phyloP scores from a whole-genome alignment of 345 rosid species.

The Citrus mangshanensis region DNA sequence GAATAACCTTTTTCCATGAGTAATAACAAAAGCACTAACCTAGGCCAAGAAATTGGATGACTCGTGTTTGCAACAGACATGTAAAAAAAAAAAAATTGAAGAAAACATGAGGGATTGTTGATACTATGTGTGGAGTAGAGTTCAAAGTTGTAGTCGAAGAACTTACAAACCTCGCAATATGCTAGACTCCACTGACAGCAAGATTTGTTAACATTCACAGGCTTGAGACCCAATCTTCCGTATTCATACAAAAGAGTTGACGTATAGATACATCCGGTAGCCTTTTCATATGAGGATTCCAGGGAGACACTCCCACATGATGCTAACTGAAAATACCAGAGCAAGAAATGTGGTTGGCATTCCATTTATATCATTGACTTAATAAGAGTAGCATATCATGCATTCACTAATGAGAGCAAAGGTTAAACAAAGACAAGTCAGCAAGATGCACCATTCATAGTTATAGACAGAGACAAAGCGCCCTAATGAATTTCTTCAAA shows the following conservation, averaged over 20 bases:
- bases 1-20: background rate
- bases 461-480: background rate
- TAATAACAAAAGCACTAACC: background rate
- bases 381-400: background rate
- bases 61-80: background rate
- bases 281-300: constrained; percentile 57
- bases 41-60: background rate
- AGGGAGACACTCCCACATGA: constrained; percentile 48
- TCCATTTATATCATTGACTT: background rate
- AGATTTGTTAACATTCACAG: constrained; percentile 17
- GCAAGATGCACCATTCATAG: background rate
- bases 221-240: constrained; percentile 31
- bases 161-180: constrained; percentile 43
- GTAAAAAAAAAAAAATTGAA: background rate
- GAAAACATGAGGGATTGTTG: background rate
- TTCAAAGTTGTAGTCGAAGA: background rate
- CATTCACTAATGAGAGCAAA: background rate
- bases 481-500: background rate
- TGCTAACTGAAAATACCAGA: constrained; percentile 30
- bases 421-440: background rate
- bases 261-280: constrained; percentile 41
- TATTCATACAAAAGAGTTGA: constrained; percentile 52
- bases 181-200: constrained; percentile 45
- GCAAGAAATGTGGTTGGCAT: background rate
- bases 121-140: background rate